Evolutionary conservation across 2,329 filamentous ascomycete species (phyloP).

Genomic region (Fusarium protoensiforme): DNA sequence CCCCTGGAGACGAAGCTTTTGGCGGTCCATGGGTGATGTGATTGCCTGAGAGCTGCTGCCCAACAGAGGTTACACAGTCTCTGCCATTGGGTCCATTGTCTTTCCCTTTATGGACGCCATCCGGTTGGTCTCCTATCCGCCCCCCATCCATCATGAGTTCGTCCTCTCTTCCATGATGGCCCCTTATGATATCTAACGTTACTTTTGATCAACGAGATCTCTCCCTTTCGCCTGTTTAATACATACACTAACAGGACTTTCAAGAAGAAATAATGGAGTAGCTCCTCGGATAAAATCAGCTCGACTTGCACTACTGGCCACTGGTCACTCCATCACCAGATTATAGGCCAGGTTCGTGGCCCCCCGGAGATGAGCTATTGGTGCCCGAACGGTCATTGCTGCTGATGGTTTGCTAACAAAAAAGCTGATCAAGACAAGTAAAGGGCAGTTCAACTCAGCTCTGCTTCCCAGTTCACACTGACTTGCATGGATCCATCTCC

Average conservation of each 20-base stretch:
- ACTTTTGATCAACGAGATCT: background rate
- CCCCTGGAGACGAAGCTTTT: background rate
- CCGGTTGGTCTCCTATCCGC: background rate
- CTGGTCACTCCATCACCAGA: background rate
- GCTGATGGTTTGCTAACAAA: background rate
- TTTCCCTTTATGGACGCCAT: background rate
- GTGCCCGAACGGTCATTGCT: background rate
- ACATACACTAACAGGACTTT: background rate
- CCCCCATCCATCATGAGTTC: background rate
- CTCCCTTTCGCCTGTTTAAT: background rate
- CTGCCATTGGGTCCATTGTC: background rate
- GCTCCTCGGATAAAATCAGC: background rate
- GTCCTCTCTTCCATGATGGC: background rate
- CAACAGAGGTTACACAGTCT: background rate
- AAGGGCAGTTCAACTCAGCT: background rate
- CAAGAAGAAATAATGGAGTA: background rate
- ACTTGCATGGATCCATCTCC: constrained; percentile 10
- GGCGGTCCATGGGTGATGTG: background rate
- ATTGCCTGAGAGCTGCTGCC: background rate
- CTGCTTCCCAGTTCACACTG: constrained; percentile 1
- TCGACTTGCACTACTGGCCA: constrained; percentile 3
- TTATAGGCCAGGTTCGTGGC: background rate
- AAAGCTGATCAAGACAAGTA: background rate
- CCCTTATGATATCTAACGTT: background rate
- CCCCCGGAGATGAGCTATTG: background rate